Conservation (phyloP, 768 basidiomycete genomes). For the Mycena kentingensis region DNA sequence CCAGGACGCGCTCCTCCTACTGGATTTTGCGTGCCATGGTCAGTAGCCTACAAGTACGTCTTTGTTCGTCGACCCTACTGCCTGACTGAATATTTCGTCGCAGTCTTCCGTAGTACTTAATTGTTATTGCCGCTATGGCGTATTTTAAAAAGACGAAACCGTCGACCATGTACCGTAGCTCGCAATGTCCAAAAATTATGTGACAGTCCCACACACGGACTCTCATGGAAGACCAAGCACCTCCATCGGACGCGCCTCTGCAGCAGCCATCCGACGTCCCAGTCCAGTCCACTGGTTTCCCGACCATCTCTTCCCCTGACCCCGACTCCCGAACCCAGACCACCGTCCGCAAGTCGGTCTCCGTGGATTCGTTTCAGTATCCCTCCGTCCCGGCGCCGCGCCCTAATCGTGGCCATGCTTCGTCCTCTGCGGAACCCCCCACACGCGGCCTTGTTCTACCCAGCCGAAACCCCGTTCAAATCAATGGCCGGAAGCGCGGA, state of each 20-base stretch:
- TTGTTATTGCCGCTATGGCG: no score
- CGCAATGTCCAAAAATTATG: no score
- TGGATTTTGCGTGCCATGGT: constrained; percentile 10
- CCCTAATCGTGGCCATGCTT: constrained; percentile 40
- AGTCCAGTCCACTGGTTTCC: neutral
- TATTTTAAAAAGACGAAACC: no score
- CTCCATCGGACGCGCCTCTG: no score
- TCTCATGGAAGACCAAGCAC: no score
- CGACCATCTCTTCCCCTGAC: constrained; percentile 26
- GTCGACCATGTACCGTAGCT: no score
- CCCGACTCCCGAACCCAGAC: constrained; percentile 34
- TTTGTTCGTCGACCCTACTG: neutral
- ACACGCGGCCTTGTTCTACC: constrained; percentile 32
- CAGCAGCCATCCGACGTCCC: no score
- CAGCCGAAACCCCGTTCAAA: constrained; percentile 24
- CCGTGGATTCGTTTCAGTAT: constrained; percentile 72
- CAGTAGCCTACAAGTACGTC: constrained; percentile 9
- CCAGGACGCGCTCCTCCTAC: constrained; percentile 16
- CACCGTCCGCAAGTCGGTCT: constrained; percentile 68
- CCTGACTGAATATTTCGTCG: no score
- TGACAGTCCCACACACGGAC: no score
- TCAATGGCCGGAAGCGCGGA: constrained; percentile 50
- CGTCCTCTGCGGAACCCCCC: constrained; percentile 37
- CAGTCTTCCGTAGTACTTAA: no score
- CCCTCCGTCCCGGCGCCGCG: constrained; percentile 40